Base-by-base conservation (phyloP, 1,284 basidiomycete genomes). In the Bjerkandera adusta region DNA sequence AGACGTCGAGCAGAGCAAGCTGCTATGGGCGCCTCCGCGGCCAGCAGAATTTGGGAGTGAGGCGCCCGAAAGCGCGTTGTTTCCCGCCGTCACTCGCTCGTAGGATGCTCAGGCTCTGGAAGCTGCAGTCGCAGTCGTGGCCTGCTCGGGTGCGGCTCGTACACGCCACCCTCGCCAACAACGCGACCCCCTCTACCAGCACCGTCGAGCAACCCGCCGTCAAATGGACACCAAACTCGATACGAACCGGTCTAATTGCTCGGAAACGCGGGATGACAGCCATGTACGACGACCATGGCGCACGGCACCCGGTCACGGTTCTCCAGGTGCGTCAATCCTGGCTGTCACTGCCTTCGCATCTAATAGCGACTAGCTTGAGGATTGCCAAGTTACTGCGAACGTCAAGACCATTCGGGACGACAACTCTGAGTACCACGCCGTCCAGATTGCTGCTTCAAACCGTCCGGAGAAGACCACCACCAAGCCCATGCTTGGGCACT, bases 251-350 rank as follows among this genome's bases (percentile, higher is more conserved):
- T n/a, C 75, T 98, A 51, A 88, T 99, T 63, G 95, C 93, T 18
- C 79, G 87, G 49, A 99, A 99, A 73, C 83, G 92, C 40, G 97
- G 97, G 36, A 99, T 99, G 96, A 90, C 92, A 5, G 81, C 83
- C 11, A 74, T 97, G 61, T 99, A 93, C 89, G 89, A 96, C 62
- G 81, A 89, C 61, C 85, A 91, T 51, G 97, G 97, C 27, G 81
- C 82, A 34, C 75, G 90, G 47, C 76, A 89, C 56, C 95, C 97
- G 1, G 92, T 97, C 12, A 99, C 97, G 0, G 85, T 99, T 29
- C 79, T 99, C 25, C 93, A 98, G 76, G 94, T 94, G 54, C 61
- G 80, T 64, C 41, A 47, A 44, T 5, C 25, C 5, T 57, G 21
- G 25, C 33, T 20, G n/a, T 33, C 12, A 22, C 12, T 22, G 4